Conservation (phyloP, 2,329 filamentous ascomycete species). For the Aspergillus calidoustus region DNA sequence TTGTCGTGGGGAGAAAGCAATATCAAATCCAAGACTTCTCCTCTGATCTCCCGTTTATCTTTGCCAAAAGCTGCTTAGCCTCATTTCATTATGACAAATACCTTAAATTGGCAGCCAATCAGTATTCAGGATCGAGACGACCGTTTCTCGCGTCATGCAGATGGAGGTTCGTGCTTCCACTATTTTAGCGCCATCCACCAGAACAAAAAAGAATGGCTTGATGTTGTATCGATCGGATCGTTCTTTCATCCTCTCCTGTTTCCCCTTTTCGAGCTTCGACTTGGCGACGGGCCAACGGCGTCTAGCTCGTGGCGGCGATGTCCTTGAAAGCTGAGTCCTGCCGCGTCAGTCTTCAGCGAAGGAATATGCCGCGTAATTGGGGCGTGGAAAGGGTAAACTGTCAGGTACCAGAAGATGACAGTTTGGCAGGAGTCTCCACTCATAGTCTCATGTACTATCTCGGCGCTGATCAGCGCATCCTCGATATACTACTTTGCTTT, state of each 20-base stretch:
- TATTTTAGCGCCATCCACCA: conserved; percentile 14
- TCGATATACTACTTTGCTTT: no score
- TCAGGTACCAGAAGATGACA: conserved; percentile 12
- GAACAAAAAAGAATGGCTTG: conserved; percentile 6
- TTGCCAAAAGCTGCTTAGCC: conserved; percentile 20
- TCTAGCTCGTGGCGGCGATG: conserved; percentile 11
- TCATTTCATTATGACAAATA: conserved; percentile 31
- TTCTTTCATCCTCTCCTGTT: neutral
- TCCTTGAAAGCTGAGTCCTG: neutral
- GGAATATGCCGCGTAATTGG: conserved; percentile 1
- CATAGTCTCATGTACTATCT: no score
- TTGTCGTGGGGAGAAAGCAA: conserved; percentile 1
- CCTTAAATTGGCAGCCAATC: conserved; percentile 29
- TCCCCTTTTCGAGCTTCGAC: conserved; percentile 8
- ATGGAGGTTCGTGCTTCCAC: conserved; percentile 27
- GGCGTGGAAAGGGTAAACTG: neutral
- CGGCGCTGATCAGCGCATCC: no score
- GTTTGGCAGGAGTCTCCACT: conserved; percentile 2
- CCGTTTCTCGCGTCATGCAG: conserved; percentile 27
- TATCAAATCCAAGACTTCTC: neutral
- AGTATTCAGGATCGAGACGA: neutral
- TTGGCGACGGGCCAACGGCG: conserved; percentile 19
- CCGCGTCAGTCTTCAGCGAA: neutral
- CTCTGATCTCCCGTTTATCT: conserved; percentile 21
- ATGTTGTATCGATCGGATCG: conserved; percentile 3